These are phyloP conservation scores for Eucalyptus curtisii DNA, from an alignment of 345 rosid species.

Conservation along the genomic window DNA sequence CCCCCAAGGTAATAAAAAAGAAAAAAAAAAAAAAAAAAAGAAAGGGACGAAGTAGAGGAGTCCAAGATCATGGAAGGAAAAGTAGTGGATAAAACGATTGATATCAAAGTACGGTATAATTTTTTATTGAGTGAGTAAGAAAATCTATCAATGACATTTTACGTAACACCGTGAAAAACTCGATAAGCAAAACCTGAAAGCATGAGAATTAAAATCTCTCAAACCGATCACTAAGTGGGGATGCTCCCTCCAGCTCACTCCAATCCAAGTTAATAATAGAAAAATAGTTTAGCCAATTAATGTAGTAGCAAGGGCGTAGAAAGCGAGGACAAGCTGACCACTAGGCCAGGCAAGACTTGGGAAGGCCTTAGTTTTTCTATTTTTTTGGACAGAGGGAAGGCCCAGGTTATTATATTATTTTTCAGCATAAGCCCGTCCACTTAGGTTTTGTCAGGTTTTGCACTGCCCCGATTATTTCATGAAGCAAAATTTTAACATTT, in stretches of 20 bases:
- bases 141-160: neutral
- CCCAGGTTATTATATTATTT: neutral
- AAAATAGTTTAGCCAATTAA: neutral
- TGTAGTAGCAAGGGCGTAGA: neutral
- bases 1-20: neutral
- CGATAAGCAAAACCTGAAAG: neutral
- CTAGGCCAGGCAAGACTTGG: neutral
- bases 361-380: neutral
- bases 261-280: neutral
- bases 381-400: too few relatives aligned
- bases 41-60: neutral
- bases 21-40: neutral
- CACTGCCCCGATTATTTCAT: neutral
- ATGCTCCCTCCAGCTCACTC: neutral
- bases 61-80: neutral
- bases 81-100: neutral
- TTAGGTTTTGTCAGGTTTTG: neutral
- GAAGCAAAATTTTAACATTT: neutral
- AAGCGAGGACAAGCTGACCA: neutral
- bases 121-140: neutral
- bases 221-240: too few relatives aligned
- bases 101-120: neutral
- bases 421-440: neutral
- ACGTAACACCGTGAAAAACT: neutral
- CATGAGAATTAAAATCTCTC: neutral